phyloP scores from a whole-genome alignment of 805 yeast genomes.

The Monosporozyma solicola region DNA sequence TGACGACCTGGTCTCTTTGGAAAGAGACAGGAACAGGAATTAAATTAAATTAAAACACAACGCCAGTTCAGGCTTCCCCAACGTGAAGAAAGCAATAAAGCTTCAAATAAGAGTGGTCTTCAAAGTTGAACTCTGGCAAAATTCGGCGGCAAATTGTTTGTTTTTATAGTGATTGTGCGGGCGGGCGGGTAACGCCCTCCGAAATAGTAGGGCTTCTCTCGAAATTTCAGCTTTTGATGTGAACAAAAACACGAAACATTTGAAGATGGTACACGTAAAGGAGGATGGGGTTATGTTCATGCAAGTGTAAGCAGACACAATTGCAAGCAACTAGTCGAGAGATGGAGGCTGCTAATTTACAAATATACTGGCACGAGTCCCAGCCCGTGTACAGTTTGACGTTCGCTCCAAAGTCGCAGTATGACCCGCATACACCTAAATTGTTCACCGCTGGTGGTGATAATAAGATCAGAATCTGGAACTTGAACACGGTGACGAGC shows the following conservation, averaged over 20 bases:
- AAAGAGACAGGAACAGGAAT: not conserved
- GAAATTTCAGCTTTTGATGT: too few relatives aligned
- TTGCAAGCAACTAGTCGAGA: not conserved
- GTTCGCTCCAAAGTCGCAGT: slow-evolving; percentile 41
- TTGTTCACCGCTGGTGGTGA: slow-evolving; percentile 94
- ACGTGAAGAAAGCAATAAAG: too few relatives aligned
- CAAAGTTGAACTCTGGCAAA: not conserved
- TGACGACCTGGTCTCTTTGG: slow-evolving; percentile 1
- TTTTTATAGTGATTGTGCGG: not conserved
- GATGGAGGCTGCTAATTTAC: slow-evolving; percentile 24
- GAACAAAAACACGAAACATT: not conserved
- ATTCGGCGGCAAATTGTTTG: not conserved
- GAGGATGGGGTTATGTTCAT: not conserved
- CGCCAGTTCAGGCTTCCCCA: too few relatives aligned
- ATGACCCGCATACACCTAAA: slow-evolving; percentile 26
- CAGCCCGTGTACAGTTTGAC: slow-evolving; percentile 64
- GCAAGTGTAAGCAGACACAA: not conserved
- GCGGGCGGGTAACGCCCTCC: not conserved
- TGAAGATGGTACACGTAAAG: not conserved
- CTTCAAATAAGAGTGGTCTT: not conserved
- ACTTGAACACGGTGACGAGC: slow-evolving; percentile 18
- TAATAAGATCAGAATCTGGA: slow-evolving; percentile 67
- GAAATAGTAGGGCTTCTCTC: too few relatives aligned
- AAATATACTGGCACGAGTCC: slow-evolving; percentile 42
- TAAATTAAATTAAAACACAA: too few relatives aligned